phyloP scores from a whole-genome alignment of 768 basidiomycete species.

The Pleurotus pulmonarius region DNA sequence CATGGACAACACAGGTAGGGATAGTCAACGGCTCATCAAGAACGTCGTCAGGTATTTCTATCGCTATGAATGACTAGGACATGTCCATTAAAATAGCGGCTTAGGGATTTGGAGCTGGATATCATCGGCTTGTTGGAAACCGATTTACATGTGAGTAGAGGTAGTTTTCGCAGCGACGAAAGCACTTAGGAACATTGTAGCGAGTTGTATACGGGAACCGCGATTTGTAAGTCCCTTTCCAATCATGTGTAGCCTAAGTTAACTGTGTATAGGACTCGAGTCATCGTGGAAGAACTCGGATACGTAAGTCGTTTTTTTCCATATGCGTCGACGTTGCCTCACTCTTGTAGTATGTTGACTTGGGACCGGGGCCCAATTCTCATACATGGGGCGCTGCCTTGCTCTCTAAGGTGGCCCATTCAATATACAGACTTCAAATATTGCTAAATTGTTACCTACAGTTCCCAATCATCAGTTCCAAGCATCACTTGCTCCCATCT shows the following conservation, averaged over 20 bases:
- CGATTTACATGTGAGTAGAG: conserved; percentile 67
- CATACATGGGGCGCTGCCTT: conserved; percentile 90
- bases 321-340: background rate
- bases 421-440: background rate
- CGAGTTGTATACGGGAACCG: conserved; percentile 79
- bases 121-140: conserved; percentile 84
- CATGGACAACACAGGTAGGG: conserved; percentile 65
- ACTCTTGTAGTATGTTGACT: conserved; percentile 66
- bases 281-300: conserved; percentile 72
- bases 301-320: conserved; percentile 51
- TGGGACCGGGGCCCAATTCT: conserved; percentile 83
- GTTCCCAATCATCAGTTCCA: conserved; percentile 87
- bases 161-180: background rate
- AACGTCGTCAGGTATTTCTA: conserved; percentile 37
- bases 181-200: conserved; percentile 24
- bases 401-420: conserved; percentile 59
- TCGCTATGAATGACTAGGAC: background rate
- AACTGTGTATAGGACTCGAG: conserved; percentile 53
- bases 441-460: conserved; percentile 19
- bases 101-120: conserved; percentile 80
- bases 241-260: background rate
- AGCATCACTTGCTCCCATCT: conserved; percentile 84
- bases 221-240: conserved; percentile 54
- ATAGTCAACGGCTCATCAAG: conserved; percentile 67
- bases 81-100: background rate